Evolutionary conservation across 495 filamentous ascomycete species (phyloP), one percentile per base, ranked within the genome.

Genomic region (Aspergillus saccharolyticus): DNA sequence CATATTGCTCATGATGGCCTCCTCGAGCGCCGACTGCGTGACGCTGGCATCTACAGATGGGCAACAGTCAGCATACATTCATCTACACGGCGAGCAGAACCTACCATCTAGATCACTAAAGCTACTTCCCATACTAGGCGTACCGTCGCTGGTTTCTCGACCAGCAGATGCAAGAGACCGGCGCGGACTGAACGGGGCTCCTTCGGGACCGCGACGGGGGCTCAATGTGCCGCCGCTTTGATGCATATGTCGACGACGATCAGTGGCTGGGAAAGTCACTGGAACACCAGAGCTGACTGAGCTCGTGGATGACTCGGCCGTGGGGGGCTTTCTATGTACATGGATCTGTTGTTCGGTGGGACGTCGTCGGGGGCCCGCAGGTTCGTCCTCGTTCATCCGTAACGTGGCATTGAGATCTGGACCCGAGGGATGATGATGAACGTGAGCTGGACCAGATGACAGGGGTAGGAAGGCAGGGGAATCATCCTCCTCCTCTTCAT

Each of bases 71-170:
- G 5, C 33, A 52, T 39, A 12, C 33, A 17, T 25, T 30, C 12
- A 18, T 8, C 20, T 21, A 54, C 33, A 33, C 51, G 45, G 58
- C 21, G 17, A 45, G 28, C 9, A 9, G n/a, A 42, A 72, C 78
- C 59, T 79, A 93, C 90, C 91, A 70, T 97, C 95, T 24, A 98
- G 77, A 75, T 98, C 94, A 70, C 92, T 96, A 66, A 96, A 98
- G 68, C 92, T 96, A 66, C 91, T 96, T 1, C 93, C 91, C 89
- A 97, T 97, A 62, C 95, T 98, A 0, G 91, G 94, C 1, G 89
- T 91, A 3, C 85, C 91, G 58, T 96, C 91, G 63, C 90, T 96
- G 6, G 84, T 80, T 42, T 90, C 87, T 52, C 83, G 78, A 15
- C 75, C 81, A 25, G 78, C 80, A 12, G 33, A 39, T 39, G 78